phyloP scores from a whole-genome alignment of 2,329 filamentous ascomycete species.

The Xylariaceae sp. region DNA sequence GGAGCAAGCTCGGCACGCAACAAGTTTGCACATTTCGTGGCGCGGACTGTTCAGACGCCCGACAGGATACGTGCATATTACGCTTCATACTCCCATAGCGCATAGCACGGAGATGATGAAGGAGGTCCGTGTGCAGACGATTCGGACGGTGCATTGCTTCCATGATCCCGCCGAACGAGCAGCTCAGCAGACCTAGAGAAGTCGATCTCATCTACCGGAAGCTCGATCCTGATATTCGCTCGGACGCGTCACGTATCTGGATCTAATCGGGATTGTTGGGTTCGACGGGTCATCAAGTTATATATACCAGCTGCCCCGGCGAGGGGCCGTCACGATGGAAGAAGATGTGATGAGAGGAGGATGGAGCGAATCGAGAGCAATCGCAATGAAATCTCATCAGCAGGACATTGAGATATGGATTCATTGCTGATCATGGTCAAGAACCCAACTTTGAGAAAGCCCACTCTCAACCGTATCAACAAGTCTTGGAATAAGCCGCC shows the following conservation, averaged over 20 bases:
- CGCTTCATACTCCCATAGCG: conserved; percentile 71
- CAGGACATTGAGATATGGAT: too few relatives aligned
- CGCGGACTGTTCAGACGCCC: conserved; percentile 72
- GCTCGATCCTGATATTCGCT: conserved; percentile 79
- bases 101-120: conserved; percentile 75
- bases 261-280: conserved; percentile 66
- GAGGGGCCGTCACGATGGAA: background rate
- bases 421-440: too few relatives aligned
- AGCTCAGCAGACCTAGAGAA: conserved; percentile 67
- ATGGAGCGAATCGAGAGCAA: background rate
- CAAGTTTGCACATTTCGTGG: conserved; percentile 82
- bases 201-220: conserved; percentile 85
- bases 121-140: conserved; percentile 81
- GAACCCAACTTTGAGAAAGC: too few relatives aligned
- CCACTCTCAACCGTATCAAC: too few relatives aligned
- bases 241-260: conserved; percentile 68
- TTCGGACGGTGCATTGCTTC: conserved; percentile 83
- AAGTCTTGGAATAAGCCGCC: too few relatives aligned
- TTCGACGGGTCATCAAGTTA: conserved; percentile 54
- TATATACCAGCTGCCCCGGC: conserved; percentile 4
- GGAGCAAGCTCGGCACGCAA: conserved; percentile 69
- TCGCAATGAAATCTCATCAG: too few relatives aligned
- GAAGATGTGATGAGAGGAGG: background rate
- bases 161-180: conserved; percentile 63
- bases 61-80: conserved; percentile 77